These are phyloP conservation scores for Kodamaea arcana DNA, from an alignment of 1,139 yeast genomes.

Conservation along the genomic window DNA sequence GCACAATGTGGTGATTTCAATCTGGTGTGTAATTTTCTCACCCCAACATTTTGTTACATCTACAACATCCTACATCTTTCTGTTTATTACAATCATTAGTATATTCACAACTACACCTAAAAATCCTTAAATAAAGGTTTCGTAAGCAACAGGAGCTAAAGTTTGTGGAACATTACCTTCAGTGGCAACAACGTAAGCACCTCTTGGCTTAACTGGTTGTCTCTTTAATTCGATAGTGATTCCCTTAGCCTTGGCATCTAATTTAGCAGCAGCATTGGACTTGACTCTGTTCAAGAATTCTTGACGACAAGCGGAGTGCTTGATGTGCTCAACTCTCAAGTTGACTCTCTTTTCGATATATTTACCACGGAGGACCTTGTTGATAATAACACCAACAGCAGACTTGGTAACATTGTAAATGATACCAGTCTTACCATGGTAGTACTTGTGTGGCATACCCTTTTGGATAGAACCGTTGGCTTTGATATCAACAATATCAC, in stretches of 20 bases:
- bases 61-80: too few species aligned
- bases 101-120: constrained; percentile 1
- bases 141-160: constrained; percentile 98
- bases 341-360: constrained; percentile 98
- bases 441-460: constrained; percentile 99
- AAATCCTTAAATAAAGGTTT: constrained; percentile 82
- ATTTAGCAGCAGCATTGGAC: constrained; percentile 89
- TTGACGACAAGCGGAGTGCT: constrained; percentile 99
- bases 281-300: constrained; percentile 98
- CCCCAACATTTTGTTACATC: too few species aligned
- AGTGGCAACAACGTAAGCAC: constrained; percentile 74
- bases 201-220: constrained; percentile 98
- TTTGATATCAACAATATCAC: constrained; percentile 98
- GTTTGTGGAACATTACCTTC: constrained; percentile 88
- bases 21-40: too few species aligned
- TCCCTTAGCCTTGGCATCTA: constrained; percentile 95
- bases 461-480: constrained; percentile 99
- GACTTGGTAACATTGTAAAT: constrained; percentile 98
- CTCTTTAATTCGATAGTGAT: constrained; percentile 90
- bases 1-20: too few species aligned
- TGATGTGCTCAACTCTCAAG: constrained; percentile 97
- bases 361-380: constrained; percentile 99
- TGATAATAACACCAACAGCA: constrained; percentile 94
- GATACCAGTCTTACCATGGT: constrained; percentile 99
- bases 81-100: too few species aligned